Percentiles rank a stretch among this genome's conserved stretches.
phyloP scores from a whole-genome alignment of 139 green algal species.

The Bryopsis sp. region DNA sequence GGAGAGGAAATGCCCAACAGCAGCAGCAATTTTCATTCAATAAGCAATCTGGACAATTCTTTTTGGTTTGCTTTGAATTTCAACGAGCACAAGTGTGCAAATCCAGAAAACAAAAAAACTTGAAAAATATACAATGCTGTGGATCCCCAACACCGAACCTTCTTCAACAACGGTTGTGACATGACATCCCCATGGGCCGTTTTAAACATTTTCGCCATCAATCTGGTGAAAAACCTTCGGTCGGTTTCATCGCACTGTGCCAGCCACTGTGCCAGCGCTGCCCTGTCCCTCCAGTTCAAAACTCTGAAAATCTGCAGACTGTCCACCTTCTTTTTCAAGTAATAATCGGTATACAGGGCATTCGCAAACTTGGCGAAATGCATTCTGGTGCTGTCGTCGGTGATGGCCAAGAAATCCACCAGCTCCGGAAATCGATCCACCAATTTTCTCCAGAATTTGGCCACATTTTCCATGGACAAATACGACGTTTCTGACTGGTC shows the following conservation, averaged over 20 bases:
- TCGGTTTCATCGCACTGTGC: not conserved
- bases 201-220: no score
- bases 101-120: no score
- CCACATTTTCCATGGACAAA: conserved; percentile 8
- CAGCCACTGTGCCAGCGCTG: conserved; percentile 16
- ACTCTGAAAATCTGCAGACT: not conserved
- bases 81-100: no score
- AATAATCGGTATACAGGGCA: conserved; percentile 10
- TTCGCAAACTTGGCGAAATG: conserved; percentile 11
- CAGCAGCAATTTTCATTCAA: no score
- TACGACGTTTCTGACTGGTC: conserved; percentile 17
- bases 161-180: no score
- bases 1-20: no score
- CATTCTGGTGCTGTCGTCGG: not conserved
- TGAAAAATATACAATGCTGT: no score
- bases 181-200: no score
- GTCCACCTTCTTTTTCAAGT: not conserved
- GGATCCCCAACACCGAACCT: no score
- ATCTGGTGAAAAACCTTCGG: conserved; percentile 12
- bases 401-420: conserved; percentile 18
- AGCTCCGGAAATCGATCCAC: conserved; percentile 17
- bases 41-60: no score
- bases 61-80: no score
- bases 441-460: conserved; percentile 19
- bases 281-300: conserved; percentile 16